Evolutionary conservation across 2,329 filamentous ascomycete genomes (phyloP).

Genomic region (Pseudocercospora ulei): DNA sequence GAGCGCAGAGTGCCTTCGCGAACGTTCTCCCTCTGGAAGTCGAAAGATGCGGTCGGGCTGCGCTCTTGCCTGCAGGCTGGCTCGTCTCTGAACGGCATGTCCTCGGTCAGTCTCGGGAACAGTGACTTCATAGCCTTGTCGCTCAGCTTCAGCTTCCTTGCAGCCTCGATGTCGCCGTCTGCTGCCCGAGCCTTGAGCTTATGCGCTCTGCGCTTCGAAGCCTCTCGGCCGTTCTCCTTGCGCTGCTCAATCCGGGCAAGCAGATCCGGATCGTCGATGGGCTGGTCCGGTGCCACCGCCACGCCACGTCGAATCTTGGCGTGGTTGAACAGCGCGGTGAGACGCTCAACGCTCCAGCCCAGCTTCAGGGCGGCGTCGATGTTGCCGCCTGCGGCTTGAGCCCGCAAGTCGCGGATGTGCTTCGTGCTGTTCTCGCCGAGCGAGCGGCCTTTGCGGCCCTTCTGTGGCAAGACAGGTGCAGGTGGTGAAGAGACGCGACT

Average conservation of each 20-base stretch:
- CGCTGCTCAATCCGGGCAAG: conserved; percentile 14
- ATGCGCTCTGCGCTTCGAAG: conserved; percentile 13
- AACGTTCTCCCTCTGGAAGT: not conserved
- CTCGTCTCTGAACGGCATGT: not conserved
- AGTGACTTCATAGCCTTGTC: conserved; percentile 14
- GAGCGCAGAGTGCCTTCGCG: not conserved
- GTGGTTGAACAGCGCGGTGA: conserved; percentile 18
- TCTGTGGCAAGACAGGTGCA: not conserved
- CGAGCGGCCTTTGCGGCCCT: conserved; percentile 14
- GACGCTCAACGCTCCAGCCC: conserved; percentile 17
- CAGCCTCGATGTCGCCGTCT: conserved; percentile 15
- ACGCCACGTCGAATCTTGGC: conserved; percentile 13
- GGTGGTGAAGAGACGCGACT: not conserved
- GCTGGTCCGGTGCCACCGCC: not conserved
- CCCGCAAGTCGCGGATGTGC: conserved; percentile 15
- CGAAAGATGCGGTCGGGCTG: conserved; percentile 2
- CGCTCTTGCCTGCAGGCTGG: not conserved
- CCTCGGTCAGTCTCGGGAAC: conserved; percentile 5
- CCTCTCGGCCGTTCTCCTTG: conserved; percentile 11
- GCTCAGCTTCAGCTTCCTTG: conserved; percentile 16
- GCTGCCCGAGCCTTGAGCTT: conserved; percentile 12
- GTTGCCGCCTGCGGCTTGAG: conserved; percentile 11
- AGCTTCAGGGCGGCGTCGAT: conserved; percentile 19
- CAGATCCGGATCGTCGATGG: conserved; percentile 16
- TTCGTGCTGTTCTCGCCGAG: conserved; percentile 13